Conservation (phyloP, 257 asterid genomes). For the Solanum rostratum region DNA sequence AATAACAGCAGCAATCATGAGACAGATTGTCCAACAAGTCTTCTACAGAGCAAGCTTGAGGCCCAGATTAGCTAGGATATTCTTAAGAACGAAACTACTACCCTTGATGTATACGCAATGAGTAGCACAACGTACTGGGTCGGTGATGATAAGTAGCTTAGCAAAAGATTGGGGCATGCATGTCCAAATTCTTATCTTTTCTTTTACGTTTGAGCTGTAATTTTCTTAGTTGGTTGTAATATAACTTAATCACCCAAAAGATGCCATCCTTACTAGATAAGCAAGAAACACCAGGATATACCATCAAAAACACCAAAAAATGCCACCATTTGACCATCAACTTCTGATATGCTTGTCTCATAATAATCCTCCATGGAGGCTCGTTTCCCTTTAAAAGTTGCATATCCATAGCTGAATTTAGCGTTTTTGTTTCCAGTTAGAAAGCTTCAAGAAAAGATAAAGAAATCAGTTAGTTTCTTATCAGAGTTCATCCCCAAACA, state of each 20-base stretch:
- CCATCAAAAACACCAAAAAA: conserved; percentile 77
- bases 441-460: conserved; percentile 23
- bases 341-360: conserved; percentile 57
- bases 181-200: not conserved
- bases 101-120: not conserved
- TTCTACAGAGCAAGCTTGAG: not conserved
- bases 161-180: not conserved
- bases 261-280: not conserved
- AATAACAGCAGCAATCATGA: not conserved
- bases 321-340: conserved; percentile 73
- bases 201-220: not conserved
- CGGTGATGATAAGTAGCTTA: not conserved
- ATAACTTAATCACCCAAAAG: not conserved
- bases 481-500: not conserved
- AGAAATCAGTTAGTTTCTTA: not conserved
- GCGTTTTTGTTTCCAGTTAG: conserved; percentile 31
- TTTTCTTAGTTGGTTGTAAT: not conserved
- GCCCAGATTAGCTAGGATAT: not conserved
- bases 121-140: not conserved
- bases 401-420: conserved; percentile 64
- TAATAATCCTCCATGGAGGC: conserved; percentile 76
- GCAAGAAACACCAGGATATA: conserved; percentile 3
- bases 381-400: conserved; percentile 68
- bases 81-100: not conserved
- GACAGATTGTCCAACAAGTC: not conserved